Conservation (phyloP, 2,329 filamentous ascomycete species). For the Exutisphaerella laricina region DNA sequence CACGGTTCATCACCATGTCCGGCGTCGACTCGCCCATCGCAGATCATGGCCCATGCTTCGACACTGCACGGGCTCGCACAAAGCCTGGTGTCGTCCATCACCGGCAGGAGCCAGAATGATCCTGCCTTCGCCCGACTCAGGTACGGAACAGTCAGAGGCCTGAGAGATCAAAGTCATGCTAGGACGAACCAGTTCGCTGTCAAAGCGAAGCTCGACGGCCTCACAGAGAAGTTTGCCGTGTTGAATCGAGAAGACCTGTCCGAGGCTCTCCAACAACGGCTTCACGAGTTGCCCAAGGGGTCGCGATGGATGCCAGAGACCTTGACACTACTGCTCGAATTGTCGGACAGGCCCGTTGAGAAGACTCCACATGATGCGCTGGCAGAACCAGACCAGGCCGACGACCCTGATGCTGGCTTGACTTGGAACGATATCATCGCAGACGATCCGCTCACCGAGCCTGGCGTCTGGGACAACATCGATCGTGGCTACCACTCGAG, state of each 20-base stretch:
- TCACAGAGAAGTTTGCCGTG: constrained; percentile 82
- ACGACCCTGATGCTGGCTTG: constrained; percentile 37
- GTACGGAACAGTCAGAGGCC: constrained; percentile 36
- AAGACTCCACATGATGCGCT: constrained; percentile 62
- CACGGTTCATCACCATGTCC: background rate
- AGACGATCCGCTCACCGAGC: constrained; percentile 68
- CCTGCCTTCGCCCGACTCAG: constrained; percentile 33
- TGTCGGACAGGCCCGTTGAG: constrained; percentile 73
- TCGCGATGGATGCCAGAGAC: constrained; percentile 72
- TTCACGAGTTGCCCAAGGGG: constrained; percentile 53
- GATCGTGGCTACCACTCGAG: constrained; percentile 62
- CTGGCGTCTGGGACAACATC: constrained; percentile 64
- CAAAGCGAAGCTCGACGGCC: constrained; percentile 37
- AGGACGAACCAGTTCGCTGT: constrained; percentile 48
- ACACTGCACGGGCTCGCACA: constrained; percentile 60
- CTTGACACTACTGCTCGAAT: constrained; percentile 68
- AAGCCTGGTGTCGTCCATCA: constrained; percentile 62
- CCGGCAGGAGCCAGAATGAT: constrained; percentile 39
- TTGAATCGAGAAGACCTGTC: constrained; percentile 74
- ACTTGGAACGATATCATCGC: constrained; percentile 75
- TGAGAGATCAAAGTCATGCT: constrained; percentile 39
- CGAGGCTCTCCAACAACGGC: constrained; percentile 56
- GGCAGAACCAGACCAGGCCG: constrained; percentile 31
- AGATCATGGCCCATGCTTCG: constrained; percentile 64
- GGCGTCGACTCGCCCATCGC: background rate